A percentile compares a stretch with the other conserved stretches of the same genome.
Evolutionary conservation across 78 protist species (phyloP).

Genomic region (Dictyostelium capitatum): DNA sequence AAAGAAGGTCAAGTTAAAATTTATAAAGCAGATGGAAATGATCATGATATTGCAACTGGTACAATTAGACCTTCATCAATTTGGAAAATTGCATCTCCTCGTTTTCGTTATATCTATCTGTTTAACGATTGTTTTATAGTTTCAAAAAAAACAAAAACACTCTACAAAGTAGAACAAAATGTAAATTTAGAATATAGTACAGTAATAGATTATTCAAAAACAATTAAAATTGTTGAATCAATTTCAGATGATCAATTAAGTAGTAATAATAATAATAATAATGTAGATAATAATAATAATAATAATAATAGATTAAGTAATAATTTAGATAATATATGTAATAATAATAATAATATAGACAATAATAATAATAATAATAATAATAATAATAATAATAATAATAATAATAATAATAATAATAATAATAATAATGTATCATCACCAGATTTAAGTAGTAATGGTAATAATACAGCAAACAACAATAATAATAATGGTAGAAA

Average conservation of each 20-base stretch:
- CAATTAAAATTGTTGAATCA: background rate
- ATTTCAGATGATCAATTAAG: background rate
- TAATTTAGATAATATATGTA: background rate
- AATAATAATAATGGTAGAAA: background rate
- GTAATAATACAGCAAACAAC: background rate
- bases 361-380: background rate
- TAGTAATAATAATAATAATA: background rate
- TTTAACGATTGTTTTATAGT: slow-evolving; percentile 52
- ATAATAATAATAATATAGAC: slow-evolving; percentile 12
- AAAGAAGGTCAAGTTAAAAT: slow-evolving; percentile 66
- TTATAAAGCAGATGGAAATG: slow-evolving; percentile 38
- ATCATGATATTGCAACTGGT: slow-evolving; percentile 36
- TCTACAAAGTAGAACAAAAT: slow-evolving; percentile 37
- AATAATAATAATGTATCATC: background rate
- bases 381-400: background rate
- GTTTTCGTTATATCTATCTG: slow-evolving; percentile 8
- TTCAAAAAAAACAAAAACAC: slow-evolving; percentile 46
- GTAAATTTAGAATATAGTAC: slow-evolving; percentile 52
- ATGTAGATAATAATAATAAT: background rate
- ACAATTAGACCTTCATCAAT: slow-evolving; percentile 29
- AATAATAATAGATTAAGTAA: background rate
- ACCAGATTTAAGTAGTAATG: background rate
- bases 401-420: background rate
- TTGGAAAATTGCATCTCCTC: background rate
- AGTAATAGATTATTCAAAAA: slow-evolving; percentile 10